Base-by-base conservation (phyloP, 2,329 filamentous ascomycete species). In the Zasmidium angulare region DNA sequence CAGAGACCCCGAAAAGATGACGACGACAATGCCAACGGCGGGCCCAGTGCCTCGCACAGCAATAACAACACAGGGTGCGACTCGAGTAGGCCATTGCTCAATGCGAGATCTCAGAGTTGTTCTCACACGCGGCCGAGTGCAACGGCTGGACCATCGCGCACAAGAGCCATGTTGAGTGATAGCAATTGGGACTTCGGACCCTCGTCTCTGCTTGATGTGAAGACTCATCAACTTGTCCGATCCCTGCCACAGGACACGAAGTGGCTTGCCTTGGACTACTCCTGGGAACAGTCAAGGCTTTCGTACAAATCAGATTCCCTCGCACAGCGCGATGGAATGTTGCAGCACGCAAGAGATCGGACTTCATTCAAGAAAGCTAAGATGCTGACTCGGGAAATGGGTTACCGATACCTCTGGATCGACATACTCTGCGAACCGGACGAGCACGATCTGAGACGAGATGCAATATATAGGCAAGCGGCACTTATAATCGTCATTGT, bases 321-420 rank as follows among this genome's bases (percentile, higher is more conserved):
- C 6, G 26, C 11, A 6, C 11, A 6, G 26, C 26, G 6, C 4
- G 11, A 11, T 29, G 36, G 36, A 3, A 43, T 7, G 7, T 17
- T 43, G 36, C 11, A 17, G 14, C 14, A 43, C 14, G 36, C 11
- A 43, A 17, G 4, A 9, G 43, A 31, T n/a, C 46, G 24, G 19
- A 11, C 14, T 31, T 19, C 6, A 7, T 55, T 55, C 26, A 29
- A 14, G n/a, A 40, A 49, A 29, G 59, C 56, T 2, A 57, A 61
- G 10, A 21, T 36, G 3, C 21, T 64, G 11, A 59, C 60, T 1
- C 50, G 50, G 43, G 29, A 59, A 3, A 58, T 65, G 40, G 51
- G 55, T 14, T 47, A 61, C 14, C 36, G 43, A 2, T 63, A 66
- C 26, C 51, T 66, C 9, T 66, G 63, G 63, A 58, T 64, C 24